A percentile compares a stretch with the other conserved stretches of the same genome.
Conservation (phyloP, 805 yeast genomes). For the Pichia manshurica region DNA sequence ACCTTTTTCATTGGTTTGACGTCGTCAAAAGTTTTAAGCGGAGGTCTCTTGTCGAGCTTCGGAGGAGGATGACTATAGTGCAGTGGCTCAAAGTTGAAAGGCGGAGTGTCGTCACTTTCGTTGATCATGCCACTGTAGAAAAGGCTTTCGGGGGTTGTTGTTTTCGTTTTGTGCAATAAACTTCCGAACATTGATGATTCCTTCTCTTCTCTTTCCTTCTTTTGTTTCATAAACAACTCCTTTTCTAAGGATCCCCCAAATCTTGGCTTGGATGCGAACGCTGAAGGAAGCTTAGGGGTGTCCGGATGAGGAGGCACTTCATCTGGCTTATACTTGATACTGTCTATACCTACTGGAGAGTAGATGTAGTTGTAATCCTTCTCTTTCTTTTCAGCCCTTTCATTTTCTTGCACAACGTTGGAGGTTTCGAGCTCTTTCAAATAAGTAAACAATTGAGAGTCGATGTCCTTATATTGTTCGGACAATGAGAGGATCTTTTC, state of each 20-base stretch:
- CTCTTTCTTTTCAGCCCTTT: conserved; percentile 1
- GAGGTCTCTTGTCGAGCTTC: conserved; percentile 24
- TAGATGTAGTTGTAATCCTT: conserved; percentile 17
- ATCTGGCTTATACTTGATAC: conserved; percentile 32
- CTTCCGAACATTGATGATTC: conserved; percentile 28
- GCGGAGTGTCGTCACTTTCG: conserved; percentile 21
- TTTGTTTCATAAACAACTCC: conserved; percentile 19
- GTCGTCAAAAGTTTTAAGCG: conserved; percentile 23
- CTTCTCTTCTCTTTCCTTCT: conserved; percentile 17
- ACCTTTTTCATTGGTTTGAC: conserved; percentile 52
- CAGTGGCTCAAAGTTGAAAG: conserved; percentile 18
- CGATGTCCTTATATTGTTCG: conserved; percentile 29
- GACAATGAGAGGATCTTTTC: conserved; percentile 11
- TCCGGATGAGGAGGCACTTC: conserved; percentile 51
- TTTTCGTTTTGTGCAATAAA: conserved; percentile 26
- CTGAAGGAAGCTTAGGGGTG: conserved; percentile 43
- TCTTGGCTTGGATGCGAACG: conserved; percentile 32
- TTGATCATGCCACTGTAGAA: conserved; percentile 17
- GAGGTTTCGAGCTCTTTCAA: conserved; percentile 29
- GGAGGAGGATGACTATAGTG: conserved; percentile 28
- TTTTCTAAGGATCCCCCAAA: conserved; percentile 24
- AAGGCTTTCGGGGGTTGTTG: conserved; percentile 16
- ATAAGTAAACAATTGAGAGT: conserved; percentile 44
- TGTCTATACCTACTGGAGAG: conserved; percentile 22
- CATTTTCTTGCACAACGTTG: neutral